Percentiles rank a stretch among this genome's conserved stretches.
phyloP scores from a whole-genome alignment of 176 grass and related monocot species.

The Triticum urartu region DNA sequence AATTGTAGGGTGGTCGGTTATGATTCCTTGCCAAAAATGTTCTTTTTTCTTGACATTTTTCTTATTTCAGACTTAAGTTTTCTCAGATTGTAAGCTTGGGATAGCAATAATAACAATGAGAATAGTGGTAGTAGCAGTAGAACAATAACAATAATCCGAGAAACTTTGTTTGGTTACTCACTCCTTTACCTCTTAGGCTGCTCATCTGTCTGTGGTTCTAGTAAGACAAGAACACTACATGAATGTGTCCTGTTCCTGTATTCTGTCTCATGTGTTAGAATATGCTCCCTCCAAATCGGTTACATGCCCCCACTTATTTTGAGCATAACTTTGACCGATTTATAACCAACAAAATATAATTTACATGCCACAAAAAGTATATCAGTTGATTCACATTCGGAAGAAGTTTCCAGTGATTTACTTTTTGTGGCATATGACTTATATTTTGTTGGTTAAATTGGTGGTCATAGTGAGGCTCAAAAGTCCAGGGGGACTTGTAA shows the following conservation, averaged over 20 bases:
- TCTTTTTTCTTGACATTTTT: not conserved
- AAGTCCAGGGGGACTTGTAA: not conserved
- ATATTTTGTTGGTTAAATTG: not conserved
- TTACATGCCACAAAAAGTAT: not conserved
- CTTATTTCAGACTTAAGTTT: not conserved
- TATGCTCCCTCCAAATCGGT: not conserved
- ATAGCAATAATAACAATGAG: not conserved
- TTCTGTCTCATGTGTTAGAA: not conserved
- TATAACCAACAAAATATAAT: not conserved
- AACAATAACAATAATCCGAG: not conserved
- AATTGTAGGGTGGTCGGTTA: not conserved
- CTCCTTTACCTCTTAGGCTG: conserved; percentile 1
- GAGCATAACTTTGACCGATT: not conserved
- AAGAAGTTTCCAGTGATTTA: not conserved
- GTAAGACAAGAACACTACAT: not conserved
- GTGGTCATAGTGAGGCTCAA: not conserved
- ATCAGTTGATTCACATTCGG: not conserved
- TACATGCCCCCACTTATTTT: not conserved
- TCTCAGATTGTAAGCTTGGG: not conserved
- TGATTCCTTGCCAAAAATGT: not conserved
- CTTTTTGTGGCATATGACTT: not conserved
- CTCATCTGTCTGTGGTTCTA: not conserved
- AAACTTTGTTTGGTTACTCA: not conserved
- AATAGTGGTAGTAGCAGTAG: no score
- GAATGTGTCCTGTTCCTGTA: not conserved